Evolutionary conservation across 1,284 basidiomycete species (phyloP).

Genomic region (Exobasidium rhododendri): DNA sequence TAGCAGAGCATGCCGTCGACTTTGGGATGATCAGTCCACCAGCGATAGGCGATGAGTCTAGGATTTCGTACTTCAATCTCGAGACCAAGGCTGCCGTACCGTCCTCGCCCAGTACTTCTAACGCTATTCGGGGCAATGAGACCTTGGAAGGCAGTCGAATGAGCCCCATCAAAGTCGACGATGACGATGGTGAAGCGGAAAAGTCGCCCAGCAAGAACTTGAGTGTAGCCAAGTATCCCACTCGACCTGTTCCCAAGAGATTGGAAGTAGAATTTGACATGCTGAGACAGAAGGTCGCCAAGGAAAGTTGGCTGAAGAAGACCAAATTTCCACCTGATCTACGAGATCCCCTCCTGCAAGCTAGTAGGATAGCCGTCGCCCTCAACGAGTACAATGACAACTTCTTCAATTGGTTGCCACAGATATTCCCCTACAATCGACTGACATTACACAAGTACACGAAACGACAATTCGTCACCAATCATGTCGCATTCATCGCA

Average conservation of each 20-base stretch:
- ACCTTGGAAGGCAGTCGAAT: neutral
- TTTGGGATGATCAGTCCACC: neutral
- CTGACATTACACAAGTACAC: slow-evolving; percentile 60
- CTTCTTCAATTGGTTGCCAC: slow-evolving; percentile 83
- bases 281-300: slow-evolving; percentile 63
- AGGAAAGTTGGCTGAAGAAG: slow-evolving; percentile 58
- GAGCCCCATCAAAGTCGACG: slow-evolving; percentile 60
- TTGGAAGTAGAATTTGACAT: slow-evolving; percentile 66
- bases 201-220: slow-evolving; percentile 60
- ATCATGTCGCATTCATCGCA: slow-evolving; percentile 42
- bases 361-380: slow-evolving; percentile 74
- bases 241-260: slow-evolving; percentile 61
- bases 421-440: slow-evolving; percentile 85
- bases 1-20: slow-evolving; percentile 7
- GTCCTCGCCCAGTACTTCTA: too few species aligned
- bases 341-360: slow-evolving; percentile 69
- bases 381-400: slow-evolving; percentile 84
- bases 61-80: neutral
- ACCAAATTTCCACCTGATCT: slow-evolving; percentile 81
- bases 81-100: too few species aligned
- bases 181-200: slow-evolving; percentile 55
- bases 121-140: neutral
- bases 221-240: slow-evolving; percentile 34
- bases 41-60: neutral
- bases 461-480: slow-evolving; percentile 49